Evolutionary conservation across 31 red algal genomes (phyloP).

Genomic region (Odonthalia washingtoniensis): DNA sequence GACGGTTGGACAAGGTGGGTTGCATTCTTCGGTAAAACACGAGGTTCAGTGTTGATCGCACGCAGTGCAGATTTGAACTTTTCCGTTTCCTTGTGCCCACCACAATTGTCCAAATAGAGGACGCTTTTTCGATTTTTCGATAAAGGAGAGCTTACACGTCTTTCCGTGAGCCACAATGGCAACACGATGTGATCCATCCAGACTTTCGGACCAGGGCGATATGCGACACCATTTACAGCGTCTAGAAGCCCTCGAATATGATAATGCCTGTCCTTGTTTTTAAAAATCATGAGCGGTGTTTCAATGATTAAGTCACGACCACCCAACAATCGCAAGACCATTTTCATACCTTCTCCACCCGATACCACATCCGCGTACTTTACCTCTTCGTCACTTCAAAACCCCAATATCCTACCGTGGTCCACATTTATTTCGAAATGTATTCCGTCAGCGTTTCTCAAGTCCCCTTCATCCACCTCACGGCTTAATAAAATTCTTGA

Average conservation of each 20-base stretch:
- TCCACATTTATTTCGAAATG: no score
- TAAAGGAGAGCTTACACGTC: neutral
- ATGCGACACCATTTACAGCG: neutral
- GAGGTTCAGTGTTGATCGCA: neutral
- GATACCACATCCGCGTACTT: no score
- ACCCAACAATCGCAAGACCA: no score
- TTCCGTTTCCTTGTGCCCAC: neutral
- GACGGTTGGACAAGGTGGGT: neutral
- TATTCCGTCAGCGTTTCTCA: no score
- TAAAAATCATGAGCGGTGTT: neutral
- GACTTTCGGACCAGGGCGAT: constrained; percentile 5
- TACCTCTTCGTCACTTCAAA: no score
- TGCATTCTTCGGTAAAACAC: constrained; percentile 7
- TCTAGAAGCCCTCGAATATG: neutral
- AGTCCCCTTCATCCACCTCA: no score
- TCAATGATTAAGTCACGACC: no score
- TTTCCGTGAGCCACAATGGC: neutral
- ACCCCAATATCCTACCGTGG: no score
- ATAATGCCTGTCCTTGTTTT: constrained; percentile 2
- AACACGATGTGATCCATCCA: constrained; percentile 13
- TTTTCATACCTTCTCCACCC: no score
- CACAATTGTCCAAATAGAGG: constrained; percentile 5
- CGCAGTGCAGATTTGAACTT: neutral
- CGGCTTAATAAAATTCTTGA: no score
- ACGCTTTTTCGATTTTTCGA: neutral